phyloP scores from a whole-genome alignment of 2,329 filamentous ascomycete genomes.

The Claviceps arundinis region DNA sequence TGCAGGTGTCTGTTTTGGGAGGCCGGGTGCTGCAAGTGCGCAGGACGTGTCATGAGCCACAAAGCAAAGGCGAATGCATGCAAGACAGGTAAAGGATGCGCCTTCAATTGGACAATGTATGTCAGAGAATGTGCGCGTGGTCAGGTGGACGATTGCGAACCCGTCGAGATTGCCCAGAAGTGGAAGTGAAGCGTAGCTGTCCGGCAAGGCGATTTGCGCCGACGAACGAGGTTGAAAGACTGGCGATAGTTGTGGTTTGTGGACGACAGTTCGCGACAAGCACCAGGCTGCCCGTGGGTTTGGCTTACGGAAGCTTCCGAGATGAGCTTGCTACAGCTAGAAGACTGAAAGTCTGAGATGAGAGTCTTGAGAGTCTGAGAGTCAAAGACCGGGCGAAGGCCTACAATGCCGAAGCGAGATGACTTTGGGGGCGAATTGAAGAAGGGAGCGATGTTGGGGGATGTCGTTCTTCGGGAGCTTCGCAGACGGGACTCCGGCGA shows the following conservation, averaged over 20 bases:
- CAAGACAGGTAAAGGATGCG: neutral
- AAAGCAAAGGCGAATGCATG: neutral
- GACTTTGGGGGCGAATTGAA: neutral
- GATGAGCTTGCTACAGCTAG: neutral
- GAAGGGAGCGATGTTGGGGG: neutral
- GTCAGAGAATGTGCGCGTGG: neutral
- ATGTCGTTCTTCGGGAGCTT: neutral
- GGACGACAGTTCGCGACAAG: neutral
- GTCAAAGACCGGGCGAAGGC: neutral
- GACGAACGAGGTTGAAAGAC: neutral
- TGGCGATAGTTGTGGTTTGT: neutral
- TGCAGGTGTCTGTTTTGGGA: constrained; percentile 7
- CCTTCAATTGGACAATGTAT: neutral
- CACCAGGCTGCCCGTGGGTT: neutral
- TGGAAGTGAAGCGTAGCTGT: neutral
- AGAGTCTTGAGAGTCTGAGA: no score
- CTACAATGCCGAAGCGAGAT: neutral
- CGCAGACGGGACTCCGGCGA: neutral
- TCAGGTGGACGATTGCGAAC: neutral
- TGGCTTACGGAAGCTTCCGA: neutral
- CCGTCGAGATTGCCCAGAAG: neutral
- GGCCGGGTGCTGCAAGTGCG: constrained; percentile 1
- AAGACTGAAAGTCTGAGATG: neutral
- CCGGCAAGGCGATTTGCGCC: neutral
- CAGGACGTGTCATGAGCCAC: constrained; percentile 5